Evolutionary conservation across 2,329 filamentous ascomycete species (phyloP).

Genomic region (Dryadomyces sulphureus): DNA sequence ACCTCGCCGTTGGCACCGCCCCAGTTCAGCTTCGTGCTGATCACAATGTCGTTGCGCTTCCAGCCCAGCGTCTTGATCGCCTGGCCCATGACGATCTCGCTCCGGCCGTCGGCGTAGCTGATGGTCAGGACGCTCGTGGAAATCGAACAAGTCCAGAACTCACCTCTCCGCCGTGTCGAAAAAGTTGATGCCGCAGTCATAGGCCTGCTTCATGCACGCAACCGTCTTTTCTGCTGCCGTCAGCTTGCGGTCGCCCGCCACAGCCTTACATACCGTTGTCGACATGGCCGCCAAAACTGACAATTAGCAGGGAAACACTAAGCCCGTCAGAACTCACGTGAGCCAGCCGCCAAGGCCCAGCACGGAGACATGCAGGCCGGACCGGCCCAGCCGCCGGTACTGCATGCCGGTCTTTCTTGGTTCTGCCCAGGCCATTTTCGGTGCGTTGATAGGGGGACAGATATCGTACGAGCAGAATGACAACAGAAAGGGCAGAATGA

Average conservation of each 20-base stretch:
- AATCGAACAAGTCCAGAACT: too few relatives aligned
- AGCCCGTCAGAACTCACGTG: conserved; percentile 24
- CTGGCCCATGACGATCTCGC: conserved; percentile 48
- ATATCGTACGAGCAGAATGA: too few relatives aligned
- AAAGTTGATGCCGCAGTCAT: conserved; percentile 46
- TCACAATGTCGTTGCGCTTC: conserved; percentile 46
- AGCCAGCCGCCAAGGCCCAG: conserved; percentile 46
- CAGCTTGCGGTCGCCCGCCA: background rate
- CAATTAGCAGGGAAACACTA: conserved; percentile 17
- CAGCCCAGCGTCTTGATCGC: conserved; percentile 46
- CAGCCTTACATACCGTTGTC: conserved; percentile 13
- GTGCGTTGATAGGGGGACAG: too few relatives aligned
- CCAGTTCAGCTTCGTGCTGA: conserved; percentile 47
- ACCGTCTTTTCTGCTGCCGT: conserved; percentile 34
- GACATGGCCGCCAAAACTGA: conserved; percentile 17
- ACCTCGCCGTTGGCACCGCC: conserved; percentile 45
- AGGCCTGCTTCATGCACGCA: conserved; percentile 47
- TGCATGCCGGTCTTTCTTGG: conserved; percentile 28
- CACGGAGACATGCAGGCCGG: conserved; percentile 52
- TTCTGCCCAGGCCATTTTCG: conserved; percentile 25
- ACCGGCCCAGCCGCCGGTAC: conserved; percentile 28
- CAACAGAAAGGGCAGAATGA: too few relatives aligned
- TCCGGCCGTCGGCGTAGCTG: conserved; percentile 41
- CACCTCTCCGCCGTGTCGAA: conserved; percentile 43
- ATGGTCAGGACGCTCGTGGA: background rate